These are phyloP conservation scores for Hortaea werneckii DNA, from an alignment of 2,329 filamentous ascomycete species.

Conservation along the genomic window DNA sequence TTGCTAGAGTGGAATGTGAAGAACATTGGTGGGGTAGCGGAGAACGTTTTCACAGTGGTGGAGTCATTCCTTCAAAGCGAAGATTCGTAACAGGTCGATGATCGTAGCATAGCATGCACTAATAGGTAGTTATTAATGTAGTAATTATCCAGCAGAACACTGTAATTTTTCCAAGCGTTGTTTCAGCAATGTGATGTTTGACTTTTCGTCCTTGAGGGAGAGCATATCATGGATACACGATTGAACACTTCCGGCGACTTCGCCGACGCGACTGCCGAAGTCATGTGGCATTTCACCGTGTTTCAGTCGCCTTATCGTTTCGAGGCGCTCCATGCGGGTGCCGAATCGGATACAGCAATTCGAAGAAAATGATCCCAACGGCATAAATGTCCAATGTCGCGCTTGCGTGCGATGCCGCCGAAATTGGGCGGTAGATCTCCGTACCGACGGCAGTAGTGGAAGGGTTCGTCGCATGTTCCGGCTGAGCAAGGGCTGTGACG, in stretches of 20 bases:
- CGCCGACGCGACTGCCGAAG: neutral
- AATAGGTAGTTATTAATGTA: neutral
- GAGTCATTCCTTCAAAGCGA: too few relatives aligned
- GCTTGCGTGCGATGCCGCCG: conserved; percentile 30
- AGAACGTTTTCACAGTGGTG: too few relatives aligned
- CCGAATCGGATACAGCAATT: conserved; percentile 47
- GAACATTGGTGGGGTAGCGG: too few relatives aligned
- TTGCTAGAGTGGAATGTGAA: neutral
- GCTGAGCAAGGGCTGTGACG: conserved; percentile 44
- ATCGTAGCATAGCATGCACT: neutral
- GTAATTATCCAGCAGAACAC: neutral
- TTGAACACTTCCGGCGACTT: neutral
- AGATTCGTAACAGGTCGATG: neutral
- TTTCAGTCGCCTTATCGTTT: conserved; percentile 26
- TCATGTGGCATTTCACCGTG: conserved; percentile 1
- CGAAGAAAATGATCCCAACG: conserved; percentile 52
- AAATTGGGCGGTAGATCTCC: conserved; percentile 50
- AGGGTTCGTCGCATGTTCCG: conserved; percentile 5
- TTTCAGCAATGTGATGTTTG: neutral
- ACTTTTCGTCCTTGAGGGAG: neutral
- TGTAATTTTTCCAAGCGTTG: neutral
- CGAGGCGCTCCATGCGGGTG: conserved; percentile 31
- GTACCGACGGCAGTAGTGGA: conserved; percentile 42
- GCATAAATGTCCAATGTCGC: conserved; percentile 50
- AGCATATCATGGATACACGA: conserved; percentile 1